Base-by-base conservation (phyloP, 352 stramenopile species). In the Globisporangium apiculatum region DNA sequence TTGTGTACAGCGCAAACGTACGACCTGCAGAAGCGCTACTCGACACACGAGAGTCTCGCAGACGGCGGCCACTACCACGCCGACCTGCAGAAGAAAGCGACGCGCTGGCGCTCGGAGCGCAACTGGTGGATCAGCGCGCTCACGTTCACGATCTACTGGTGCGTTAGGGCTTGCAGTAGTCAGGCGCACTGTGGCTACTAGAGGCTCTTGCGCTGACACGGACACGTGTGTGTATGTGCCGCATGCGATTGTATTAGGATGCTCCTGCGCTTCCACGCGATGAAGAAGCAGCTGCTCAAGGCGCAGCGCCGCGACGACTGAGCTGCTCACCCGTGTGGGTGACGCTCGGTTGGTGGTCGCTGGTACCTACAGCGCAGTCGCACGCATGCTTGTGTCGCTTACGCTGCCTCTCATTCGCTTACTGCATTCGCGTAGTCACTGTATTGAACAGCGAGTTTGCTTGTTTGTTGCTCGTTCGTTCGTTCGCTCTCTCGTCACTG, bases 101-200 rank as follows among this genome's bases (percentile, higher is more conserved):
- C 76, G 45, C 77, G 82, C 48, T 91, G 82, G 82, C 75, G 82
- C 36, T 81, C 72, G 8, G 82, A 92, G 66, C 66, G 82, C 51
- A 92, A 92, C 66, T 92, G 79, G 79, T 92, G 82, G 82, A 92
- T 92, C 67, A 90, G 79, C 54, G 80, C 82, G 24, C 77, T 92
- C 36, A 88, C 79, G 38, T 92, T 92, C 59, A 87, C 77, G 35
- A 92, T 92, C 58, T 92, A 92, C 67, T 92, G 82, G 81, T 89
- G 35, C 35, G 72, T 69, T 37, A 31, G 24, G 24, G 24, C 24
- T 31, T 31, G 24, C 24, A 31, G 24, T 31, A 31, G 24, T 31
- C 24, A 31, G 24, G 24, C 24, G 24, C 24, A 31, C 24, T 31
- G 24, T 31, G 24, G 24, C 2, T 31, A 31, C 2, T 3, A 31